A percentile compares a stretch with the other conserved stretches of the same genome.
These are phyloP conservation scores for Rhodotorula sp. DNA, from an alignment of 1,284 basidiomycete species.

Conservation along the genomic window DNA sequence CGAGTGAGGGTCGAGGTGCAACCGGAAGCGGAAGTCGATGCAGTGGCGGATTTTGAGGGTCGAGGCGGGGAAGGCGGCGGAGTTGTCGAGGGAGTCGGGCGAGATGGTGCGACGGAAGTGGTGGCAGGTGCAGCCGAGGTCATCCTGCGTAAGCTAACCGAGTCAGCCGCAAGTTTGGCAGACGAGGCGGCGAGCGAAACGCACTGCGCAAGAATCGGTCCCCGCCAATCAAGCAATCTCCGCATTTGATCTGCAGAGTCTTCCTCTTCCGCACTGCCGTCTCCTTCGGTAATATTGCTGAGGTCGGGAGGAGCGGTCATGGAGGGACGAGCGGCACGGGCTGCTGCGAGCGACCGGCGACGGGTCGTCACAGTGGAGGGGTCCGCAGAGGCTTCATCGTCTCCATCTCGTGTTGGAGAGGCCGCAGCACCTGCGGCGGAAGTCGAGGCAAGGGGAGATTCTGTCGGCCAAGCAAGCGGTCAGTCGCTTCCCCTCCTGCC, in stretches of 20 bases:
- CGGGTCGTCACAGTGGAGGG: neutral
- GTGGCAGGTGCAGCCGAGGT: no score
- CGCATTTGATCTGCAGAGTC: neutral
- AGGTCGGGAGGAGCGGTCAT: constrained; percentile 22
- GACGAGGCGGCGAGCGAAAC: neutral
- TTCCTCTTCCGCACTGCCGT: constrained; percentile 8
- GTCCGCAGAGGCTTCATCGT: neutral
- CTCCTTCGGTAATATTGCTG: constrained; percentile 34
- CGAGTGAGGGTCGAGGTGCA: neutral
- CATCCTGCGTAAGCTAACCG: neutral
- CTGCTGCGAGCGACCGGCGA: constrained; percentile 14
- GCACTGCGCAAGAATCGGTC: neutral
- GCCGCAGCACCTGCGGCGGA: neutral
- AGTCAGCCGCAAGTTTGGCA: neutral
- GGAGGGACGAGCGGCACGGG: neutral
- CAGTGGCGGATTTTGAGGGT: neutral
- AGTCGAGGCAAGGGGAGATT: neutral
- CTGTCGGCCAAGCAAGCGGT: neutral
- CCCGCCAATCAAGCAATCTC: no score
- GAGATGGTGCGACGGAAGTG: neutral
- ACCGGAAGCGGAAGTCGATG: neutral
- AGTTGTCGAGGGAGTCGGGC: neutral
- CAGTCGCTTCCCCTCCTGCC: neutral
- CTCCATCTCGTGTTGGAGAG: neutral
- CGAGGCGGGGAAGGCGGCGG: neutral